phyloP scores from a whole-genome alignment of 2,329 filamentous ascomycete species.

The Orbilia quercus region DNA sequence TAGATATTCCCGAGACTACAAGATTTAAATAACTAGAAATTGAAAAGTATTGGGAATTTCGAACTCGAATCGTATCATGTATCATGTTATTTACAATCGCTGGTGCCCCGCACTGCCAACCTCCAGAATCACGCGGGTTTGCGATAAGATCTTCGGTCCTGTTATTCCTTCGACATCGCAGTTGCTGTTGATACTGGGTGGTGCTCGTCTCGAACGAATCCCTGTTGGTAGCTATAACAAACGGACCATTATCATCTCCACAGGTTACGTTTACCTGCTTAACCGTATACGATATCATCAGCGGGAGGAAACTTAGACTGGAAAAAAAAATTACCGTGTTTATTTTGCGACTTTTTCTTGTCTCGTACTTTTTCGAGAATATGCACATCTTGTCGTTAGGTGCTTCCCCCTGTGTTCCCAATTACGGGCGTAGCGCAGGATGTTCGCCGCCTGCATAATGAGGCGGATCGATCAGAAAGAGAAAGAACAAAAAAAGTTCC shows the following conservation, averaged over 20 bases:
- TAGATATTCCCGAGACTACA: too few species aligned
- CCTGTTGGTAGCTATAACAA: conserved; percentile 19
- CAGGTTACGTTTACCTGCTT: conserved; percentile 8
- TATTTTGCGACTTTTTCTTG: conserved; percentile 3
- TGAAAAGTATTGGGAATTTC: not conserved
- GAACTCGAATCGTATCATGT: too few species aligned
- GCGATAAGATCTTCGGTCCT: conserved; percentile 26
- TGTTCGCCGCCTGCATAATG: conserved; percentile 18
- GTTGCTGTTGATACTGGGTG: not conserved
- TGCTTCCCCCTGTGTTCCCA: conserved; percentile 39
- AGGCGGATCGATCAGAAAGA: conserved; percentile 27
- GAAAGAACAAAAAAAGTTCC: conserved; percentile 20
- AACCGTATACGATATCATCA: conserved; percentile 13
- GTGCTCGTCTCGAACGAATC: conserved; percentile 7
- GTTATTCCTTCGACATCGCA: conserved; percentile 28
- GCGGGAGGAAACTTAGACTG: too few species aligned
- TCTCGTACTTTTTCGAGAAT: too few species aligned
- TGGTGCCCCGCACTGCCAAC: not conserved
- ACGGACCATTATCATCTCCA: conserved; percentile 26
- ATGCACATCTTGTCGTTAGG: conserved; percentile 8
- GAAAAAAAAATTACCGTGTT: not conserved
- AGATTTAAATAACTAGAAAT: not conserved
- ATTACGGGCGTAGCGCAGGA: conserved; percentile 14
- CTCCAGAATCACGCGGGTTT: conserved; percentile 21
- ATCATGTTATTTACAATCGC: conserved; percentile 28